Conservation (phyloP, 495 filamentous ascomycete species). For the Aspergillus avenaceus region DNA sequence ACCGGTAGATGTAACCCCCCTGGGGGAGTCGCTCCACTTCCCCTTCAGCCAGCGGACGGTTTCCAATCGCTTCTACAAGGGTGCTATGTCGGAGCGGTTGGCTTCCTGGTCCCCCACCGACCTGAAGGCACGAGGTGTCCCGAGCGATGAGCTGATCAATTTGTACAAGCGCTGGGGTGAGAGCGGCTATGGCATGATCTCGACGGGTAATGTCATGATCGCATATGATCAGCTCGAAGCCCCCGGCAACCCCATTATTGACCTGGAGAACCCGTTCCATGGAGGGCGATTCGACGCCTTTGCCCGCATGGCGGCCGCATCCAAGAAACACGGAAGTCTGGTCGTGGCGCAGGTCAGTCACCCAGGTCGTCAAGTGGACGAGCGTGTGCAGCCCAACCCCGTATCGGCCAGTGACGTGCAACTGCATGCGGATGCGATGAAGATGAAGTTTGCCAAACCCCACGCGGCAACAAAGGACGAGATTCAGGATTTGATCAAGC, state of each 20-base stretch:
- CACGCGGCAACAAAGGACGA: conserved; percentile 44
- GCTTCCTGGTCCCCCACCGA: conserved; percentile 52
- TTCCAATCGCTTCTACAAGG: conserved; percentile 58
- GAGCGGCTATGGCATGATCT: conserved; percentile 49
- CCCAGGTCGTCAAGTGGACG: conserved; percentile 51
- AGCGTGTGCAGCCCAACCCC: conserved; percentile 46
- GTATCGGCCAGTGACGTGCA: conserved; percentile 57
- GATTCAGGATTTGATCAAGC: conserved; percentile 42
- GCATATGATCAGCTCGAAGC: conserved; percentile 53
- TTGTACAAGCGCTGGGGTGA: conserved; percentile 57
- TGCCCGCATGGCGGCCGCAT: conserved; percentile 39
- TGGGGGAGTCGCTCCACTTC: conserved; percentile 52
- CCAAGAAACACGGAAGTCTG: conserved; percentile 49
- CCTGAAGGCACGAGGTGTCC: conserved; percentile 49
- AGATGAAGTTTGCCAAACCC: conserved; percentile 45
- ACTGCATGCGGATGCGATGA: conserved; percentile 39
- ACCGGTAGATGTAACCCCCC: conserved; percentile 35
- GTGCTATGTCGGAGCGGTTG: conserved; percentile 56
- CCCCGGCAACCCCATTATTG: conserved; percentile 54
- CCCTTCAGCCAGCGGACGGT: conserved; percentile 51
- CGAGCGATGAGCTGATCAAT: conserved; percentile 49
- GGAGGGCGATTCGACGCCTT: conserved; percentile 56
- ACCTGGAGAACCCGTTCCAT: conserved; percentile 32
- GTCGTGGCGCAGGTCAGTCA: conserved; percentile 57
- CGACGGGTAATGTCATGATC: conserved; percentile 60